Evolutionary conservation across 495 filamentous ascomycete genomes (phyloP), one percentile per base, ranked within the genome.

Genomic region (Podospora anserina): DNA sequence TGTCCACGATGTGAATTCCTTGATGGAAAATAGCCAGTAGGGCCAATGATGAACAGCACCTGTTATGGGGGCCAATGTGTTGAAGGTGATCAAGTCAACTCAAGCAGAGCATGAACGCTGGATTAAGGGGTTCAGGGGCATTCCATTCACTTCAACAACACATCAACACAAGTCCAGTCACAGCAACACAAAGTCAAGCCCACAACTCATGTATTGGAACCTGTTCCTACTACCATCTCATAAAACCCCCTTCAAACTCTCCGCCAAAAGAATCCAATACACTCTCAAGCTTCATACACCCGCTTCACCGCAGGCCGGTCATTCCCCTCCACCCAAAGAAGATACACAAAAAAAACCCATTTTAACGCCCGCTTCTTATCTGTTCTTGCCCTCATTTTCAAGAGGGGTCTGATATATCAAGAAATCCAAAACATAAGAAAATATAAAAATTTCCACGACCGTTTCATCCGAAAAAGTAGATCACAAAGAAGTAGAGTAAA

Each of bases 381-480:
- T 49, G 39, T 49, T 49, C 39, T 49, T 13, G 7, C 39, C 39
- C 39, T 49, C 39, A 49, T 49, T 32, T 32, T 32, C 30, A 32
- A 32, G 30, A 16, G 39, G 34, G 34, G 39, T 49, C 15, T 18
- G 39, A 49, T 49, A 49, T 49, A 49, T 49, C 39, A 49, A 49
- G 30, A 49, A 18, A 49, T 49, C 9, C 39, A 6, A 49, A 49
- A 49, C 39, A 49, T 13, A 49, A 49, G 39, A 49, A 49, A 49
- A 49, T 32, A 32, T 0, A 32, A 49, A 49, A 49, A 16, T 49
- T 23, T 23, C 39, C 39, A 49, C 39, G 39, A 11, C 39, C 39
- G 39, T 49, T 49, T 49, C 39, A 58, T 58, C 55, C 55, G 23
- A 58, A 58, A 57, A 58, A 58, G 11, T 20, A 58, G 23, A 58